phyloP scores from a whole-genome alignment of 2,329 filamentous ascomycete genomes.

The Claviceps maximensis region DNA sequence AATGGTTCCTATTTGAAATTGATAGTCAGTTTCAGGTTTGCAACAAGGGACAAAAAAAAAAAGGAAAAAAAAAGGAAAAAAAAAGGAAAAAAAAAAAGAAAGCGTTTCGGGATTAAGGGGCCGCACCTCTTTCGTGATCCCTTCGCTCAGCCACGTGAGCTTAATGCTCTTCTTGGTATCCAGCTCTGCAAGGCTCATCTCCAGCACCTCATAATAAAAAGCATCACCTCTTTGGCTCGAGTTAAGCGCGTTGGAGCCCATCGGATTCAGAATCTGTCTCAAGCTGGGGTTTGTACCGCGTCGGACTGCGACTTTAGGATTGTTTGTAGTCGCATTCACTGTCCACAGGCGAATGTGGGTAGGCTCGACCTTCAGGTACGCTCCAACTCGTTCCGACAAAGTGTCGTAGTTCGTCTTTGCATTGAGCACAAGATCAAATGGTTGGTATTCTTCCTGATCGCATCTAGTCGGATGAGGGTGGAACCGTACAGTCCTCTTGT shows the following conservation, averaged over 20 bases:
- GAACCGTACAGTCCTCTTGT: slow-evolving; percentile 70
- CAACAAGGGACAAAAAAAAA: neutral
- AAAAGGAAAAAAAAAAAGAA: neutral
- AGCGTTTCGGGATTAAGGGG: neutral
- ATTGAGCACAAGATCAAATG: slow-evolving; percentile 67
- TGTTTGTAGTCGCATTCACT: slow-evolving; percentile 62
- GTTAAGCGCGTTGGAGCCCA: slow-evolving; percentile 54
- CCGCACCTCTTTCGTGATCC: slow-evolving; percentile 73
- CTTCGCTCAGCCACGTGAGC: slow-evolving; percentile 75
- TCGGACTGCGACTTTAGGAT: slow-evolving; percentile 67
- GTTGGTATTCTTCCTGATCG: slow-evolving; percentile 44
- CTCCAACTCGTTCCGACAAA: slow-evolving; percentile 69
- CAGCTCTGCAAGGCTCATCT: slow-evolving; percentile 85
- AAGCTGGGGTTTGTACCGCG: slow-evolving; percentile 59
- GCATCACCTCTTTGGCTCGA: slow-evolving; percentile 60
- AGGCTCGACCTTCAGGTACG: slow-evolving; percentile 60
- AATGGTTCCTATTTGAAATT: slow-evolving; percentile 45
- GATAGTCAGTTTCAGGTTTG: neutral
- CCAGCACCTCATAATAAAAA: slow-evolving; percentile 83
- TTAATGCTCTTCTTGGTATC: slow-evolving; percentile 86
- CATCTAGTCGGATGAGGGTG: slow-evolving; percentile 49
- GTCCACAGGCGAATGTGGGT: slow-evolving; percentile 90
- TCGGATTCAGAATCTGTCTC: slow-evolving; percentile 62
- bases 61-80: neutral
- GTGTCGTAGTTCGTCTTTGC: slow-evolving; percentile 85